Percentiles rank a stretch among this genome's conserved stretches.
Conservation (phyloP, 495 filamentous ascomycete genomes). For the Xylaria longipes region DNA sequence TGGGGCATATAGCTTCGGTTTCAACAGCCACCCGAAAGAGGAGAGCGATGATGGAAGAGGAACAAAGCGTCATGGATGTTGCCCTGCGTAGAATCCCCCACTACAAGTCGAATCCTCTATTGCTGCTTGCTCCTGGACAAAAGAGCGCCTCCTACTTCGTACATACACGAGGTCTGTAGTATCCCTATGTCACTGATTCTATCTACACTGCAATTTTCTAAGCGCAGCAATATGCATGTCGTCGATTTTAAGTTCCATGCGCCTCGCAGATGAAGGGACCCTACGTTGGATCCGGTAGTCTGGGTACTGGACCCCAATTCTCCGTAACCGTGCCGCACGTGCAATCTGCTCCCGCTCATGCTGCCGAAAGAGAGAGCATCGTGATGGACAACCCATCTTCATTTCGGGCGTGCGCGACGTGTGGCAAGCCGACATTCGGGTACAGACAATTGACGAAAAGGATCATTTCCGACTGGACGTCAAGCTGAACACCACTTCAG, state of each 20-base stretch:
- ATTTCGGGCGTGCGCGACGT: neutral
- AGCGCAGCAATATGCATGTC: conserved; percentile 16
- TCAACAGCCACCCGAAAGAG: neutral
- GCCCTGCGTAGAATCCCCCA: too few species aligned
- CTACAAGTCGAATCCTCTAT: too few species aligned
- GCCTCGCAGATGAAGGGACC: neutral
- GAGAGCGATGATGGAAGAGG: neutral
- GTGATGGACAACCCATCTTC: neutral
- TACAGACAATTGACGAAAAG: neutral
- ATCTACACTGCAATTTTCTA: too few species aligned
- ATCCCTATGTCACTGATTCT: too few species aligned
- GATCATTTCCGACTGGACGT: neutral
- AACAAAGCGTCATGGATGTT: neutral
- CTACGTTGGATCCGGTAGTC: conserved; percentile 20
- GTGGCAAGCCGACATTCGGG: neutral
- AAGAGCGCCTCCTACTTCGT: too few species aligned
- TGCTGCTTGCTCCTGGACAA: too few species aligned
- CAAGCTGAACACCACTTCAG: neutral
- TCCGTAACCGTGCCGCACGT: conserved; percentile 3
- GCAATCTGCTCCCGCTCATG: neutral
- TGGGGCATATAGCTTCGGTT: neutral
- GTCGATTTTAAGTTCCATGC: conserved; percentile 21
- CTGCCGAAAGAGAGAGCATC: neutral
- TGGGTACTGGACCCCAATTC: conserved; percentile 19
- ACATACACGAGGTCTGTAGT: too few species aligned